Conservation (phyloP, 805 yeast genomes). For the Saccharomyces mikatae region DNA sequence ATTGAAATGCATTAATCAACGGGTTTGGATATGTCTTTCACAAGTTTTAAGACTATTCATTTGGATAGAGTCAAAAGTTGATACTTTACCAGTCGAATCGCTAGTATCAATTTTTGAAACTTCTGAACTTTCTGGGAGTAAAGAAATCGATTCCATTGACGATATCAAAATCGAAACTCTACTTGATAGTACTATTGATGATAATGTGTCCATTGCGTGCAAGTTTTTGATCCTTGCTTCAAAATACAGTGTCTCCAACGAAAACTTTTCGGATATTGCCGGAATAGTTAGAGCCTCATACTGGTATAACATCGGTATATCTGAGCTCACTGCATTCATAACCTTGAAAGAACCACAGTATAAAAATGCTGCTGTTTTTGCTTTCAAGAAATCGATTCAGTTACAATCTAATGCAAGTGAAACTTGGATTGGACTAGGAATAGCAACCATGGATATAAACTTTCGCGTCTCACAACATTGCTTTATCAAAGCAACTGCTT, state of each 20-base stretch:
- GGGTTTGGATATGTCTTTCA: conserved; percentile 59
- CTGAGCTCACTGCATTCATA: conserved; percentile 44
- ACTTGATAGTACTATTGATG: conserved; percentile 17
- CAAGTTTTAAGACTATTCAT: conserved; percentile 50
- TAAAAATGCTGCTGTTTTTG: conserved; percentile 46
- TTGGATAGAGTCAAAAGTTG: conserved; percentile 45
- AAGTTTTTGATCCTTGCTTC: conserved; percentile 39
- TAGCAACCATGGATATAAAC: conserved; percentile 54
- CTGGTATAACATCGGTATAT: conserved; percentile 64
- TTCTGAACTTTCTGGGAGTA: conserved; percentile 9
- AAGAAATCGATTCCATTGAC: conserved; percentile 27
- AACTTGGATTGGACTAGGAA: conserved; percentile 80
- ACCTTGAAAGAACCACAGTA: conserved; percentile 23
- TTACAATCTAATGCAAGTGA: conserved; percentile 61
- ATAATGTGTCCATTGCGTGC: conserved; percentile 32
- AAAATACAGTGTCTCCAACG: conserved; percentile 35
- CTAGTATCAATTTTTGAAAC: conserved; percentile 27
- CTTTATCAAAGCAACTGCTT: conserved; percentile 68
- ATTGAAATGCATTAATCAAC: conserved; percentile 33
- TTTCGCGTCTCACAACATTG: conserved; percentile 86
- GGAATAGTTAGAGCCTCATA: conserved; percentile 47
- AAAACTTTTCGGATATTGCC: conserved; percentile 18
- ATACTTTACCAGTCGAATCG: conserved; percentile 41
- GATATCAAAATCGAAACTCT: conserved; percentile 13
- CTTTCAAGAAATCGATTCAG: conserved; percentile 60